phyloP scores from a whole-genome alignment of 768 basidiomycete genomes.

The Crepidotus variabilis region DNA sequence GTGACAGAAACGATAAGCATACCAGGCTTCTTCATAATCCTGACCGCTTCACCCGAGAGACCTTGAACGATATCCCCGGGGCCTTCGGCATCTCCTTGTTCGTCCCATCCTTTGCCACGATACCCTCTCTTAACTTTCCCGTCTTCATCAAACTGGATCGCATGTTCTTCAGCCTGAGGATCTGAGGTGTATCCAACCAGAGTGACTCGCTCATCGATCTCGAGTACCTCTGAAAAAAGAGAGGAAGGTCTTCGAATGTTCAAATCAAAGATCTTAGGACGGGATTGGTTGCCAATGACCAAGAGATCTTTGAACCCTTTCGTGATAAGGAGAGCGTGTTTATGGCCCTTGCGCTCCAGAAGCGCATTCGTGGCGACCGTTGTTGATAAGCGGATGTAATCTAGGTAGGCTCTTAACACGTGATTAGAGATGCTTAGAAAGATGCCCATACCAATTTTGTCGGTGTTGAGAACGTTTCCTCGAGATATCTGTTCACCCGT shows the following conservation, averaged over 20 bases:
- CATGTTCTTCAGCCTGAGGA: constrained; percentile 72
- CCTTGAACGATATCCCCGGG: constrained; percentile 80
- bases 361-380: constrained; percentile 97
- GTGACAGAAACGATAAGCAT: constrained; percentile 6
- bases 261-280: constrained; percentile 92
- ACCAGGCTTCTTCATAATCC: constrained; percentile 76
- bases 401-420: constrained; percentile 32
- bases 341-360: constrained; percentile 90
- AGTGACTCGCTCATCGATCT: constrained; percentile 89
- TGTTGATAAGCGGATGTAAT: constrained; percentile 89
- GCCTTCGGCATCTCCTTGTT: constrained; percentile 64
- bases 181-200: constrained; percentile 92
- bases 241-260: constrained; percentile 78
- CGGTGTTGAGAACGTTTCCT: constrained; percentile 62
- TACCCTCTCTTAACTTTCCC: constrained; percentile 68
- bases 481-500: constrained; percentile 68
- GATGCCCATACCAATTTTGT: constrained; percentile 65
- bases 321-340: constrained; percentile 88
- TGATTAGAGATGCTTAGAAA: background rate
- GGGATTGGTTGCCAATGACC: constrained; percentile 91
- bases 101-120: constrained; percentile 76
- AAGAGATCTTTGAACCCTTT: constrained; percentile 90
- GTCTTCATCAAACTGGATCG: constrained; percentile 69
- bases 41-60: constrained; percentile 85
- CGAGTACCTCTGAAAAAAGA: constrained; percentile 74